Evolutionary conservation across 1,284 basidiomycete species (phyloP), one percentile per base, ranked within the genome.

Genomic region (Sporisorium exsertum): DNA sequence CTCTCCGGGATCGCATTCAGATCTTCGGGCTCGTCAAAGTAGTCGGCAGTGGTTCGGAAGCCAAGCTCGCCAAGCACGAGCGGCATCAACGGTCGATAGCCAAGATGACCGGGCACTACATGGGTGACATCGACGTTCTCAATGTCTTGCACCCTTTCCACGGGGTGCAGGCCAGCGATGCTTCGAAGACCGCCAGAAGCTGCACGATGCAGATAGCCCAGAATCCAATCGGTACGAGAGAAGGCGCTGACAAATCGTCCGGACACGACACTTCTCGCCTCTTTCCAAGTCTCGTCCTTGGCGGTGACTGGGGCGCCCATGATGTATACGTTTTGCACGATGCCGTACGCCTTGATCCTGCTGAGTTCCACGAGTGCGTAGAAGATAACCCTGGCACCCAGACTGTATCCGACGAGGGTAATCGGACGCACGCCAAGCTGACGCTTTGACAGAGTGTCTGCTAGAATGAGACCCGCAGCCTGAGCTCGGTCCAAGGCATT

Each of bases 21-120:
- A 35, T 83, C 81, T 47, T 84, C 84, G 6, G 84, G 84, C 70
- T 85, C 84, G 61, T 85, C 84, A 72, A 85, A 85, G 77, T 84
- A 85, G 66, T 85, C 84, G 2, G 83, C 83, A 0, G 83, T 84
- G 18, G 79, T 81, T 40, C 78, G 72, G 70, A 85, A 85, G 37
- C 83, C 83, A 5, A 85, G 76, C 73, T 85, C 81, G 52, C 80
- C 67, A 20, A 85, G 72, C 12, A 85, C 82, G 8, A 84, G 72
- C 26, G 84, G 84, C 76, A 82, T 85, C 52, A 84, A 53, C 2
- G 83, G 77, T 18, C 84, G 81, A 50, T 85, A 85, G 18, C 74
- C 73, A 3, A 85, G 64, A 53, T 85, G 84, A 8, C 84, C 84
- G 0, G 84, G 84, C 12, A 85, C 83, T 4, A 80, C 60, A 22